These are phyloP conservation scores for Boletellus emodensis DNA, from an alignment of 768 basidiomycete genomes.

Conservation along the genomic window DNA sequence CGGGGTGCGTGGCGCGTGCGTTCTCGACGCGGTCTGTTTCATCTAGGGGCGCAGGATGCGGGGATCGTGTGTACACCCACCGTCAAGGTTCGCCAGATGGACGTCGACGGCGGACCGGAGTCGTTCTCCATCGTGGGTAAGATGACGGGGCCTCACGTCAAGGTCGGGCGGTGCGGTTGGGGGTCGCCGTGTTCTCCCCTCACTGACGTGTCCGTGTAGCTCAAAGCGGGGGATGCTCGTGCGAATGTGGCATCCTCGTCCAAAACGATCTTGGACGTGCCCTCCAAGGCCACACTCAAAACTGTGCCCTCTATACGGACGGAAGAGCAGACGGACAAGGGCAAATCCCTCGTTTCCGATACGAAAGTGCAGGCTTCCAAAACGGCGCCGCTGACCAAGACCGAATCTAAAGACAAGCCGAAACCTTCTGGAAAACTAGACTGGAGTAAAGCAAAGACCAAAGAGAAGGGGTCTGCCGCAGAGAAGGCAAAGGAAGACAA, in stretches of 20 bases:
- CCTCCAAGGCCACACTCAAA: constrained; percentile 12
- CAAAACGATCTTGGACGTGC: constrained; percentile 39
- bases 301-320: constrained; percentile 5
- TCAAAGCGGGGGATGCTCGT: constrained; percentile 4
- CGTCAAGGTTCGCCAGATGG: constrained; percentile 30
- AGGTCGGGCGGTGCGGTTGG: constrained; percentile 33
- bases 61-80: constrained; percentile 38
- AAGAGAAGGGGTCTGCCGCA: constrained; percentile 27
- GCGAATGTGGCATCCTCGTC: constrained; percentile 36
- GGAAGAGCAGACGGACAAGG: constrained; percentile 14
- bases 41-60: constrained; percentile 36
- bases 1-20: constrained; percentile 30
- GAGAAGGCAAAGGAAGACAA: constrained; percentile 12
- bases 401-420: constrained; percentile 26
- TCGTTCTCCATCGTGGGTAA: constrained; percentile 35
- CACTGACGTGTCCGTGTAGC: constrained; percentile 7
- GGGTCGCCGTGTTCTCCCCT: background rate
- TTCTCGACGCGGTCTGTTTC: background rate
- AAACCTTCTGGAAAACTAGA: constrained; percentile 51
- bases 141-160: constrained; percentile 42
- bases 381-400: constrained; percentile 17
- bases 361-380: constrained; percentile 24
- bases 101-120: constrained; percentile 24
- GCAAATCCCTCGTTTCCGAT: constrained; percentile 24
- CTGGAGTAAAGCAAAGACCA: constrained; percentile 57